phyloP scores from a whole-genome alignment of 116 monocot genomes.

The Dioscorea cayenensis region DNA sequence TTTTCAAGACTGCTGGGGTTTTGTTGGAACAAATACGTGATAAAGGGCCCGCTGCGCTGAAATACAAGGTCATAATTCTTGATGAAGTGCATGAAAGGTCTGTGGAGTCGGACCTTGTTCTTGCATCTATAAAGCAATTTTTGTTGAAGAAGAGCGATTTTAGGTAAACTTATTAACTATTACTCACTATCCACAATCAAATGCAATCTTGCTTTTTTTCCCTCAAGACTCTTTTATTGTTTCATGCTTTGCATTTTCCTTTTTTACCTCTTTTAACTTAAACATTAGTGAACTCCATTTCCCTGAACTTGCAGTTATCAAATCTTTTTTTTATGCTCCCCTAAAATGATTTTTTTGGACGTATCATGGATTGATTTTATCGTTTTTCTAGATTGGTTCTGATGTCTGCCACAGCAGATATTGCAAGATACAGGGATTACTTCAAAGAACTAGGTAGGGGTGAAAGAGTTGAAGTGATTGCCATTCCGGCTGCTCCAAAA shows the following conservation, averaged over 20 bases:
- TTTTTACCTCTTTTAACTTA: too few relatives aligned
- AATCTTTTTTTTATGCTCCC: too few relatives aligned
- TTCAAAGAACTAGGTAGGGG: slow-evolving; percentile 71
- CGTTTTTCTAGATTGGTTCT: slow-evolving; percentile 48
- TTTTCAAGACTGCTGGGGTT: slow-evolving; percentile 87
- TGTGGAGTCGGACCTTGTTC: slow-evolving; percentile 89
- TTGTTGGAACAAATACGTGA: slow-evolving; percentile 86
- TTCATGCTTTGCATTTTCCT: too few relatives aligned
- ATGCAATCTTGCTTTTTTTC: too few relatives aligned
- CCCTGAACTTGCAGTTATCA: too few relatives aligned
- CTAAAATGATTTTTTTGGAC: too few relatives aligned
- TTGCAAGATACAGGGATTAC: slow-evolving; percentile 73
- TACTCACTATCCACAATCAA: too few relatives aligned
- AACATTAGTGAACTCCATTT: too few relatives aligned
- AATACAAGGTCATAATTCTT: slow-evolving; percentile 86
- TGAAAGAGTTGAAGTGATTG: slow-evolving; percentile 90
- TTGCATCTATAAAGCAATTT: slow-evolving; percentile 79
- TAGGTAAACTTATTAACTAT: slow-evolving; percentile 28
- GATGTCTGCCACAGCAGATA: slow-evolving; percentile 93
- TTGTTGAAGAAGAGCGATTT: slow-evolving; percentile 62
- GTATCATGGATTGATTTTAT: neutral
- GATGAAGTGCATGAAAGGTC: slow-evolving; percentile 94
- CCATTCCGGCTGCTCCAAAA: slow-evolving; percentile 47
- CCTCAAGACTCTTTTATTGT: too few relatives aligned
- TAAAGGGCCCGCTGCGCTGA: slow-evolving; percentile 63